Base-by-base conservation (phyloP, 2,329 filamentous ascomycete species). In the Diaporthe eres region DNA sequence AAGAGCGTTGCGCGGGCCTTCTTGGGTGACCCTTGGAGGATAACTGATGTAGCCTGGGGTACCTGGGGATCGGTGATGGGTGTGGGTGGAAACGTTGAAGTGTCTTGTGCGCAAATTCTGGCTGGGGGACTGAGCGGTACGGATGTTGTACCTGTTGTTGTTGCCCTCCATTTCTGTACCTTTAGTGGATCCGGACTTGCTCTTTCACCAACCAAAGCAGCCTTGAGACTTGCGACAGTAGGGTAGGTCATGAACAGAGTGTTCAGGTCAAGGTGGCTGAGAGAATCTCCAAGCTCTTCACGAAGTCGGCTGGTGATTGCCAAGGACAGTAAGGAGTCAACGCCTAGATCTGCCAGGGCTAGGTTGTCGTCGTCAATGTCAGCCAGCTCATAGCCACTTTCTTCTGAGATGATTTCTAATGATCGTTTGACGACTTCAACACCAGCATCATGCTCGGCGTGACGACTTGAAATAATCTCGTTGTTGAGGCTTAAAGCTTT, bases 251-350 rank as follows among this genome's bases (percentile, higher is more conserved):
- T 71, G 68, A 84, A 81, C 5, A 82, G 58, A 1, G 80, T 75
- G 49, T 78, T 77, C 57, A 78, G 77, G 55, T 79, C 75, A 10
- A 65, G n/a, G 17, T 65, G 39, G n/a, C 8, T 22, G 25, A 83
- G 60, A 42, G 81, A 80, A 25, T 81, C 28, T 4, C 78, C 80
- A 10, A 85, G 78, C 71, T 84, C 79, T 61, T 84, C 81, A 13
- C 78, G 78, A 75, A 85, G 81, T 2, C 82, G 80, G 25, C 78
- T 80, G 0, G 79, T 77, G 53, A 85, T 82, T 2, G 80, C 80
- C 28, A 85, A 75, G 4, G 77, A 76, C 47, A 85, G 77, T 8
- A 85, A 80, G 17, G 81, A 83, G 74, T 85, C 84, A 37, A 85
- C 73, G 2, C 84, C 84, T 2, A 83, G 65, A 47, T 83, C 81